A percentile compares a stretch with the other conserved stretches of the same genome.
These are phyloP conservation scores for Diaporthe humulicola DNA, from an alignment of 2,329 filamentous ascomycete genomes.

Conservation along the genomic window DNA sequence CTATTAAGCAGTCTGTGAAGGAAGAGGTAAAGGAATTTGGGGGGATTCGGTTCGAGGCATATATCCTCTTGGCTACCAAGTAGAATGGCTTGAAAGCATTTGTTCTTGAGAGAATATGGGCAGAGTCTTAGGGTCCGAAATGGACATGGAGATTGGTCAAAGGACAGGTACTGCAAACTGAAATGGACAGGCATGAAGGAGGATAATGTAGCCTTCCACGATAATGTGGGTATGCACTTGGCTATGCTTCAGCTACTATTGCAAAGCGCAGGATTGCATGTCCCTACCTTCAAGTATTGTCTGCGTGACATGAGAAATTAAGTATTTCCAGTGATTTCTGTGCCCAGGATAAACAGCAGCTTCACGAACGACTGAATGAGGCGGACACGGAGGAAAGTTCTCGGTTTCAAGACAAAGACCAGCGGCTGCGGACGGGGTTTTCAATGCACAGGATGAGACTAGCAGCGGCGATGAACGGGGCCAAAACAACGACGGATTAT, in stretches of 20 bases:
- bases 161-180: background rate
- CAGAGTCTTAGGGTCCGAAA: background rate
- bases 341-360: background rate
- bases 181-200: background rate
- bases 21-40: constrained; percentile 45
- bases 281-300: too few relatives aligned
- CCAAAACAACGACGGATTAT: too few relatives aligned
- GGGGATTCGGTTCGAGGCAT: constrained; percentile 45
- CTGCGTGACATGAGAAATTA: background rate
- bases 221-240: background rate
- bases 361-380: background rate
- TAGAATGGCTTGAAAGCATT: constrained; percentile 39
- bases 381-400: background rate
- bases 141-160: background rate
- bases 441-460: background rate
- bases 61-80: constrained; percentile 45
- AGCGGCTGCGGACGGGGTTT: background rate
- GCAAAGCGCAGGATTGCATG: background rate
- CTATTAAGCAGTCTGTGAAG: constrained; percentile 43
- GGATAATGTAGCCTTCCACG: background rate
- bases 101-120: constrained; percentile 9
- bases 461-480: too few relatives aligned
- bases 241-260: background rate
- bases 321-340: background rate
- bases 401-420: background rate